Base-by-base conservation (phyloP, 768 basidiomycete species). In the Leccinum olivaceopallidum region DNA sequence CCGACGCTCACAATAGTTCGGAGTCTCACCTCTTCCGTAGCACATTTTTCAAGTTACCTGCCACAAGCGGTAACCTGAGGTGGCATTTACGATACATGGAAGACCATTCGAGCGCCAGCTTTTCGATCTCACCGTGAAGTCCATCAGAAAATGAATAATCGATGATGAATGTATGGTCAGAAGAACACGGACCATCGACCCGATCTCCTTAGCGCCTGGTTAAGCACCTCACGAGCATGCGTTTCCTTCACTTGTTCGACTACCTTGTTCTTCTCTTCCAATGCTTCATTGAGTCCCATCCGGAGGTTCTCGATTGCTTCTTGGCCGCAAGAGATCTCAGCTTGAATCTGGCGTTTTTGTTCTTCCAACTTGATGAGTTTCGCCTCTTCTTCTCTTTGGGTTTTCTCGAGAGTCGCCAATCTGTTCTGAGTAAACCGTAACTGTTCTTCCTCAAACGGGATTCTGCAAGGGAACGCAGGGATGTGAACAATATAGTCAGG, bases 131-230 rank as follows among this genome's bases (percentile, higher is more conserved):
- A 71, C 96, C 95, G 65, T 89, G 47, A 51, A 12, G 6, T 28
- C 8, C 39, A 14, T 53, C 60, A 55, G 12, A 30, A 20, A 4
- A 57, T 60, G 55, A 30, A 30, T 30, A 30, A 68, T 58, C 32
- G 24, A 16, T 20, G 8, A 61, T 20, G 54, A 59, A 76, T 74
- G 75, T 75, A 58, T 48, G 30, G 2, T 37, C 22, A 49, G 24
- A 59, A 61, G 66, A 67, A 13, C 30, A 55, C 83, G 66, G 58
- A 89, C 95, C 79, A 87, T 88, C 16, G 79, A 76, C 7, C 89
- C 86, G 54, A 98, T 94, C 70, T 98, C 95, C 74, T 98, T 98
- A 95, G 70, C 1, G 88, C 89, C 65, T 91, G 88, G 67, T 99
- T 96, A 47, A 97, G 81, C 0, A 82, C 82, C 69, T 88, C 85